Evolutionary conservation across 441 rosid genomes (phyloP), one percentile per base, ranked within the genome.

Genomic region (Gossypium gossypioides): DNA sequence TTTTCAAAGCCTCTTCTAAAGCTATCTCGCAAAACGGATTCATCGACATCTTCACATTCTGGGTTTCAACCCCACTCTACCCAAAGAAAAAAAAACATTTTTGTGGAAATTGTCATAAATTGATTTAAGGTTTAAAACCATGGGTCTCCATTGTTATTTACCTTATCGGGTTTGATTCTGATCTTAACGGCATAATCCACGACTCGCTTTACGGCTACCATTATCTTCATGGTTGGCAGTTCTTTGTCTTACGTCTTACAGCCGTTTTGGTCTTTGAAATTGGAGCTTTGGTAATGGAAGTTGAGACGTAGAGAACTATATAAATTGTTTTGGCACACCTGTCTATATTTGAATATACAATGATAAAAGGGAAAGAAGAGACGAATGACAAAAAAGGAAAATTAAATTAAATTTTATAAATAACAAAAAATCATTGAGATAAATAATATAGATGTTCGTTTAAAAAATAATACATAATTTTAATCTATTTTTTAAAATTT

Each of bases 1-100:
- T 90, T 60, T 91, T 83, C 50, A 93, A 84, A 10, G 98, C 96
- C 81, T 93, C 96, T 61, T 91, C 98, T 37, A 93, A 69, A 0
- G 97, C 98, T 52, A 93, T 91, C 86, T 93, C 96, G 75, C 98
- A 91, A 77, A 93, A 93, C 2, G 97, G 98, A 76, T 93, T 93
- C 95, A 93, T 93, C 57, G 98, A 93, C 98, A 93, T 93, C 85
- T 91, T 93, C 73, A 93, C 95, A 74, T 90, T 93, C 66, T 85
- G 84, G 56, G 96, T 91, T 83, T 93, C 95, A 68, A 93, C 93
- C 15, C 96, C 98, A 12, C 82, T 93, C 97, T 93, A 83, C 51
- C 71, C 21, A 13, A 32, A 69, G 2, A 65, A 40, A 2, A 2
- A 22, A 9, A 62, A 19, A 1, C 27, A 42, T 12, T 44, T 22